Base-by-base conservation (phyloP, 176 grass and related monocot species). In the Lolium rigidum region DNA sequence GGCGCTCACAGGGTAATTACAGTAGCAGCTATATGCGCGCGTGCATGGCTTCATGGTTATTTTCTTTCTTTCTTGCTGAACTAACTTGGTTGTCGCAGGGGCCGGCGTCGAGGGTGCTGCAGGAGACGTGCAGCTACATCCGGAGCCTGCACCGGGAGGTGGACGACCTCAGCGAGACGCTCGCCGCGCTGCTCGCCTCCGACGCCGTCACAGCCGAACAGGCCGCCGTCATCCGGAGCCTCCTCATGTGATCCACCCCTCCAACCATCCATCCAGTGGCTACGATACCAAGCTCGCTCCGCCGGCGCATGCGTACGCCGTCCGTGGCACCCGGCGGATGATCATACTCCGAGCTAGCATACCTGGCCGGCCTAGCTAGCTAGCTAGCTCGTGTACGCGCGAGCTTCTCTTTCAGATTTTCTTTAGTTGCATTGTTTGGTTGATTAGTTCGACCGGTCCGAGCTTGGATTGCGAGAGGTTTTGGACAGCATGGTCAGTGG, bases 121-220 rank as follows among this genome's bases (percentile, higher is more conserved):
- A 94, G 83, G 94, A 97, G 59, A 97, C 94, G 28, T 94, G 94
- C 80, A 97, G 80, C 85, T 97, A 94, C 85, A 94, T 97, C 65
- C 91, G 89, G 73, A 93, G 83, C 75, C 92, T 97, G 76, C 94
- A 97, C 74, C 89, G 88, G 87, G 94, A 97, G 64, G 86, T 92
- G 59, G 92, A 92, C 74, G 86, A 92, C 58, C 88, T 97, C 41
- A 97, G 89, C 81, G 92, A 90, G 79, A 94, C 87, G 76, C 89
- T 97, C 22, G 75, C 92, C 50, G 78, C 91, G 81, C 84, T 97
- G 79, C 89, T 97, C 28, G 90, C 70, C 58, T 81, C 87, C 46
- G 81, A 85, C 28, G 80, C 88, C 43, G 74, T 94, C 72, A 90
- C 87, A 20, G 90, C 89, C 48, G 94, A 89, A 38, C 92, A 97